Conservation (phyloP, 352 stramenopile species). For the Pythium periplocum region DNA sequence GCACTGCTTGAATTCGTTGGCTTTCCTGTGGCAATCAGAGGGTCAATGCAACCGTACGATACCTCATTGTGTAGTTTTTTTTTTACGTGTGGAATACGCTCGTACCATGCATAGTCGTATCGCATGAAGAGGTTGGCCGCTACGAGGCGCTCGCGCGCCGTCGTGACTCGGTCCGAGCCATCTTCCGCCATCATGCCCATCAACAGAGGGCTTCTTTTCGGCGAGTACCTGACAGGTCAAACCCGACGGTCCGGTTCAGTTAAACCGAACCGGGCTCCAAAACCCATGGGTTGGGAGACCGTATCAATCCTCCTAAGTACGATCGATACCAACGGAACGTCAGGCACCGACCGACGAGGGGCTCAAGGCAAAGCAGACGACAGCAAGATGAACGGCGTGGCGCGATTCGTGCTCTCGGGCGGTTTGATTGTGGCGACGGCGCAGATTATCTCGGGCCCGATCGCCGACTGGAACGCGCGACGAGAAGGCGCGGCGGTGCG, state of each 20-base stretch:
- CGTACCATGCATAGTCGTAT: slow-evolving; percentile 82
- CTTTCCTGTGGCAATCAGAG: slow-evolving; percentile 34
- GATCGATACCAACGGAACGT: no score
- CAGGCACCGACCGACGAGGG: no score
- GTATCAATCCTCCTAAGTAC: no score
- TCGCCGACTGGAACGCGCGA: slow-evolving; percentile 76
- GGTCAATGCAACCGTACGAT: no score
- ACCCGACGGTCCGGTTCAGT: no score
- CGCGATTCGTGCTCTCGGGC: slow-evolving; percentile 66
- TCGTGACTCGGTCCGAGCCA: slow-evolving; percentile 9
- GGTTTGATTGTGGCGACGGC: slow-evolving; percentile 63
- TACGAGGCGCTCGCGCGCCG: slow-evolving; percentile 43
- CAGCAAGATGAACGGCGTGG: slow-evolving; percentile 59
- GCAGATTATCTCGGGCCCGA: slow-evolving; percentile 55
- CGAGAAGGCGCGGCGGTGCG: slow-evolving; percentile 55
- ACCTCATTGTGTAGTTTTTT: no score
- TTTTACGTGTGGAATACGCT: background rate
- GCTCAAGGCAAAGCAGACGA: background rate
- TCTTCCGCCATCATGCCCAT: no score
- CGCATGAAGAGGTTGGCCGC: slow-evolving; percentile 64
- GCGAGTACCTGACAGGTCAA: no score
- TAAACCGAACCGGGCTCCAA: no score
- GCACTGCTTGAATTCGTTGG: slow-evolving; percentile 44
- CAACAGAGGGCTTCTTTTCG: no score
- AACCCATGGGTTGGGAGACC: no score